A percentile compares a stretch with the other conserved stretches of the same genome.
Conservation (phyloP, 257 asterid genomes). For the Scutellaria minor region DNA sequence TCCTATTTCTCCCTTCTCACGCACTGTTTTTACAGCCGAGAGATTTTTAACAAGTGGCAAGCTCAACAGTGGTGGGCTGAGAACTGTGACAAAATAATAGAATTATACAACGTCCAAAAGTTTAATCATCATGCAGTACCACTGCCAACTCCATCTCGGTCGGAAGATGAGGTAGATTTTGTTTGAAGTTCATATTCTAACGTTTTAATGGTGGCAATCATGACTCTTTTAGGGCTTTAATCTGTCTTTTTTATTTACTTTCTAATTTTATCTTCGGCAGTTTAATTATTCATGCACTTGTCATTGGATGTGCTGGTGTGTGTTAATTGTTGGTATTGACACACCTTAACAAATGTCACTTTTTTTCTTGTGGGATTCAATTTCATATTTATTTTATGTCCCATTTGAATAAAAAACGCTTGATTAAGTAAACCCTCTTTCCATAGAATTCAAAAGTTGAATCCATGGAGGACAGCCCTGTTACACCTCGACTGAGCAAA, state of each 20-base stretch:
- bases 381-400: neutral
- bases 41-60: conserved; percentile 86
- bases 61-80: conserved; percentile 97
- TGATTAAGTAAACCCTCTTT: neutral
- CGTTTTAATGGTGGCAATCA: neutral
- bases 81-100: conserved; percentile 84
- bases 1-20: neutral
- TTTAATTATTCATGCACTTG: neutral
- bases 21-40: conserved; percentile 50
- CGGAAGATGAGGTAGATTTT: conserved; percentile 73
- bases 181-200: conserved; percentile 2
- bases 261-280: neutral
- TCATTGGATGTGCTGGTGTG: neutral
- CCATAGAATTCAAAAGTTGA: conserved; percentile 62
- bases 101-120: conserved; percentile 77
- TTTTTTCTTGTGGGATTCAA: conserved; percentile 12
- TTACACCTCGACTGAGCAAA: conserved; percentile 68
- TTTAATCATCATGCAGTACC: conserved; percentile 64
- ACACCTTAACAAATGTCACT: neutral
- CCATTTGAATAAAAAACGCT: neutral
- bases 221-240: neutral
- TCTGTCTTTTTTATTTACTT: neutral
- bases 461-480: conserved; percentile 69
- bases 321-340: neutral
- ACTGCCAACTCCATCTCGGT: conserved; percentile 58